Percentiles rank a stretch among this genome's conserved stretches.
These are phyloP conservation scores for Paramecium pentaurelia DNA, from an alignment of 73 alveolate genomes.

Conservation along the genomic window DNA sequence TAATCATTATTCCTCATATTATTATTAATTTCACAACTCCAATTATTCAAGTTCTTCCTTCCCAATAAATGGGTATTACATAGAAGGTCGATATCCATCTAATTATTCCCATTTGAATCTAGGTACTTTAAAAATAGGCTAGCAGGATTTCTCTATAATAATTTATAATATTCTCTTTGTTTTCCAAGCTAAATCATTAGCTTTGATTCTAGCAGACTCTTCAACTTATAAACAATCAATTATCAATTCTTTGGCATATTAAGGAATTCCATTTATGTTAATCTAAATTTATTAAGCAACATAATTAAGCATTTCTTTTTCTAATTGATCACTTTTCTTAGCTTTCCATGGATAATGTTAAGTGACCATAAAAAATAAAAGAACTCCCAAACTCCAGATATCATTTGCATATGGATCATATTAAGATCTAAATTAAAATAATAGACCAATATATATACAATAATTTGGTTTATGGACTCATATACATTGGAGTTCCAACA, in stretches of 20 bases:
- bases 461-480: conserved; percentile 33
- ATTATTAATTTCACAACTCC: neutral
- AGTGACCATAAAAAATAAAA: neutral
- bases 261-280: neutral
- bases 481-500: conserved; percentile 34
- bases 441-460: neutral
- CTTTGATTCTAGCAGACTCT: conserved; percentile 9
- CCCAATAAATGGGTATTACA: neutral
- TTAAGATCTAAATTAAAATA: neutral
- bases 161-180: neutral
- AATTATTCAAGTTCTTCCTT: neutral
- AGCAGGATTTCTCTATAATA: neutral
- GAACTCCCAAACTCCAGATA: conserved; percentile 10
- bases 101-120: neutral
- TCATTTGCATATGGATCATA: conserved; percentile 50
- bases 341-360: conserved; percentile 27
- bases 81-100: neutral
- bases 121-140: neutral
- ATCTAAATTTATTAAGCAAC: neutral
- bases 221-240: conserved; percentile 7
- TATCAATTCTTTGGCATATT: neutral
- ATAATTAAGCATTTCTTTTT: conserved; percentile 13
- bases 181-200: neutral
- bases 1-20: neutral
- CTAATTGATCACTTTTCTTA: neutral